These are phyloP conservation scores for Ceratobasidium papillatum DNA, from an alignment of 1,284 basidiomycete species.

Conservation along the genomic window DNA sequence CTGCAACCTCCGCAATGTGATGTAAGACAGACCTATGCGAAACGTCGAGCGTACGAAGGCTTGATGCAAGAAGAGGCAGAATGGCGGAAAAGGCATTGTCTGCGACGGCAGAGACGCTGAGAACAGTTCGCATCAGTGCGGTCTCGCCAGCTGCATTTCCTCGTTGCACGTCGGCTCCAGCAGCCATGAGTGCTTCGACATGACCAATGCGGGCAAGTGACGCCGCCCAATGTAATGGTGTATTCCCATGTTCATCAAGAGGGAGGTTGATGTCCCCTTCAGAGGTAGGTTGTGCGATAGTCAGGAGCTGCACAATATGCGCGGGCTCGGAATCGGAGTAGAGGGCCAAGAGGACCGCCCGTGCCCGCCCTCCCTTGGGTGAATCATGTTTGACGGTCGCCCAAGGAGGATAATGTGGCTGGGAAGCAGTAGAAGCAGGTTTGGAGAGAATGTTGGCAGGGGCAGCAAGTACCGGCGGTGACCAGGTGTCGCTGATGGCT, in stretches of 20 bases:
- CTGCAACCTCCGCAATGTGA: constrained; percentile 91
- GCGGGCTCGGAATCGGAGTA: constrained; percentile 20
- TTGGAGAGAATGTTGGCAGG: constrained; percentile 40
- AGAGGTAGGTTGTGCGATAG: constrained; percentile 52
- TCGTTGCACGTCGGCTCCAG: constrained; percentile 85
- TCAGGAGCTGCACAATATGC: constrained; percentile 54
- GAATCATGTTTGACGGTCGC: constrained; percentile 34
- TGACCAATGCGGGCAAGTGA: constrained; percentile 79
- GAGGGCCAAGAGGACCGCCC: constrained; percentile 42
- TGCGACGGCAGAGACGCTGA: constrained; percentile 90
- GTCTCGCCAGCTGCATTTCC: constrained; percentile 97
- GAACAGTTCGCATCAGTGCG: constrained; percentile 89
- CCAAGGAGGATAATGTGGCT: constrained; percentile 9
- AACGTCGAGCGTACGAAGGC: constrained; percentile 90
- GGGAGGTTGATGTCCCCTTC: constrained; percentile 74
- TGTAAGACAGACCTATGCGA: constrained; percentile 92
- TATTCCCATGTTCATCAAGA: constrained; percentile 95
- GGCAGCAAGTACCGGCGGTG: constrained; percentile 59
- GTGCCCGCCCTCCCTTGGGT: constrained; percentile 42
- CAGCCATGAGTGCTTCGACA: constrained; percentile 71
- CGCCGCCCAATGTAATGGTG: constrained; percentile 92
- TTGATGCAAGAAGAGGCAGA: constrained; percentile 70
- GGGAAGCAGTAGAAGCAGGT: constrained; percentile 1
- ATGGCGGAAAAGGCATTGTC: constrained; percentile 76
- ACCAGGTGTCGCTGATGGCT: constrained; percentile 57